Evolutionary conservation across 805 yeast species (phyloP).

Genomic region (Nakazawaea molendinolei): DNA sequence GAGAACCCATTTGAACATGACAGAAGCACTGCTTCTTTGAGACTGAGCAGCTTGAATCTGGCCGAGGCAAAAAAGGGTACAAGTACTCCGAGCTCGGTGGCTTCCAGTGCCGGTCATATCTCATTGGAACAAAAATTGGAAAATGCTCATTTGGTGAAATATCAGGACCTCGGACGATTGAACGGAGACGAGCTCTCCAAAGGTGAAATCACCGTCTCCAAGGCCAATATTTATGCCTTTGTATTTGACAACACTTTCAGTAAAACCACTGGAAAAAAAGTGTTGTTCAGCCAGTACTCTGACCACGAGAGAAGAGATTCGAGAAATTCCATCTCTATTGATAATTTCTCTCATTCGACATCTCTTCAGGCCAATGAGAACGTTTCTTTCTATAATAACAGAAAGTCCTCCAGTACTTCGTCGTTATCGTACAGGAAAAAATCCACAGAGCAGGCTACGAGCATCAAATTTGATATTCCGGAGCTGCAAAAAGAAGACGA

Average conservation of each 20-base stretch:
- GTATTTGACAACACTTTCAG: conserved; percentile 91
- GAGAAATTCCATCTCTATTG: too few species aligned
- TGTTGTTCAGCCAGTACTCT: conserved; percentile 53
- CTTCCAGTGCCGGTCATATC: conserved; percentile 1
- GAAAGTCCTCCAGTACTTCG: conserved; percentile 9
- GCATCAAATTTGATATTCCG: conserved; percentile 23
- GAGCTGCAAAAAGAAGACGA: conserved; percentile 17
- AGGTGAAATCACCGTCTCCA: conserved; percentile 51
- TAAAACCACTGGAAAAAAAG: conserved; percentile 75
- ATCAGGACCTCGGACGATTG: conserved; percentile 51
- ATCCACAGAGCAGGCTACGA: conserved; percentile 10
- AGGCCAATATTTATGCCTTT: conserved; percentile 76
- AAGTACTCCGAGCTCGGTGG: neutral
- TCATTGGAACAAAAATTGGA: conserved; percentile 51
- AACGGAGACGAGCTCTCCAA: conserved; percentile 54
- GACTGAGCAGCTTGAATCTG: too few species aligned
- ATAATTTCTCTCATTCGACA: too few species aligned
- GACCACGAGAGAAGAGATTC: too few species aligned
- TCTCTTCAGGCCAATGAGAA: too few species aligned
- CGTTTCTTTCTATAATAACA: neutral
- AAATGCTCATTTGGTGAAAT: conserved; percentile 42
- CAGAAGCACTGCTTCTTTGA: too few species aligned
- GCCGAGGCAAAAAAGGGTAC: conserved; percentile 23
- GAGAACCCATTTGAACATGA: conserved; percentile 10
- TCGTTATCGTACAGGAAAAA: neutral